Conservation (phyloP, 1,284 basidiomycete species). For the Termitomyces sp. region DNA sequence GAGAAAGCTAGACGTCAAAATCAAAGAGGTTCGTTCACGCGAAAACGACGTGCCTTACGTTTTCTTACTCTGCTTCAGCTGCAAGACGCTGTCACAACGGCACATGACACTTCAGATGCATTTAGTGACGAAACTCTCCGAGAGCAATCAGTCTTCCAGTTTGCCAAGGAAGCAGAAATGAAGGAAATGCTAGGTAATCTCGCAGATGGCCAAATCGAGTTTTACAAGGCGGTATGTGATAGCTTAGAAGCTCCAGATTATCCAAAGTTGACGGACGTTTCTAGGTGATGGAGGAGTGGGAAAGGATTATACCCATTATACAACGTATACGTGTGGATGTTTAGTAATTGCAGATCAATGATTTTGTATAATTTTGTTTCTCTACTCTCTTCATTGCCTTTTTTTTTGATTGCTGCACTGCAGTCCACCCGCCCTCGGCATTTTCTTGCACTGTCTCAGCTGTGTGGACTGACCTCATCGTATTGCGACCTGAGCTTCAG, state of each 20-base stretch:
- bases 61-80: conserved; percentile 46
- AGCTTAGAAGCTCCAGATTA: neutral
- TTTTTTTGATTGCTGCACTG: neutral
- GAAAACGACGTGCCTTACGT: neutral
- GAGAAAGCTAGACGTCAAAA: conserved; percentile 87
- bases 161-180: conserved; percentile 91
- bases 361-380: neutral
- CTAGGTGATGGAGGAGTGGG: conserved; percentile 91
- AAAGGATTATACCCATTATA: conserved; percentile 81
- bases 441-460: too few relatives aligned
- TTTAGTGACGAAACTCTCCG: conserved; percentile 92
- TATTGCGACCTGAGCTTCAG: too few relatives aligned
- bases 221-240: conserved; percentile 74
- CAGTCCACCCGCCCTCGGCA: too few relatives aligned
- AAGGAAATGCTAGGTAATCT: conserved; percentile 88
- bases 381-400: neutral
- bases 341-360: conserved; percentile 25
- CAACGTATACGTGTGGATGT: conserved; percentile 86
- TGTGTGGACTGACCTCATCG: too few relatives aligned
- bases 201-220: conserved; percentile 92
- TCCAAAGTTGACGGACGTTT: conserved; percentile 8
- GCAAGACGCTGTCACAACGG: conserved; percentile 91
- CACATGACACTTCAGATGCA: conserved; percentile 92
- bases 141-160: conserved; percentile 88
- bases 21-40: conserved; percentile 71